Base-by-base conservation (phyloP, 345 rosid genomes). In the Moricandia moricandioides region DNA sequence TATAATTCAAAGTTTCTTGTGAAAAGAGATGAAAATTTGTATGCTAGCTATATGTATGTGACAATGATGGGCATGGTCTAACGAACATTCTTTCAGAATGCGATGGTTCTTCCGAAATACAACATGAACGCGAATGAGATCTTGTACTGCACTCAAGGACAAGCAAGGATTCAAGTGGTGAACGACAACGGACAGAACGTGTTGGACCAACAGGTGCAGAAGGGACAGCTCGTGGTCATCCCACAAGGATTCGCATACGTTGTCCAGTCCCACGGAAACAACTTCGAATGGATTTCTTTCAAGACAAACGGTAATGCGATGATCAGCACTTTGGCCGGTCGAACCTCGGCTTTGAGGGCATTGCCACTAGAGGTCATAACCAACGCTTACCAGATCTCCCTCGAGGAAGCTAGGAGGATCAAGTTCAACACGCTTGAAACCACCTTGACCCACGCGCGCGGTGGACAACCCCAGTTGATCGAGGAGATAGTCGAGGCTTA, bases 281-380 rank as follows among this genome's bases (percentile, higher is more conserved):
- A 76, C 43, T 87, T 89, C 61, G 92, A 91, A 54, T 88, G 89
- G 86, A 69, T 93, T 6, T 57, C 87, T n/a, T 86, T 93, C 87
- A 87, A 85, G 81, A 93, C 97, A 11, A 81, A 83, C 45, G 87
- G 74, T 71, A 83, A 85, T 27, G 91, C 91, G 3, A 79, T 80
- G 85, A 60, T 77, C 73, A 79, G 65, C 66, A 78, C 85, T 1
- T 75, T 91, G 10, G 88, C 90, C 0, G 97, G 97, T 13, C 74
- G 83, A 27, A 86, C 86, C 71, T 91, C 91, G 0, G 81, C 78
- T 9, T 7, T 88, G 27, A 65, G 87, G 27, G 91, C 79, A 17
- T 63, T 93, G 66, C 98, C 96, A 0, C 69, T 65, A 14, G 85
- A 84, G 55, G 90, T 93, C 4, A 11, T 89, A 0, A 82, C 87